Percentiles rank a stretch among this genome's conserved stretches.
These are phyloP conservation scores for Physaria fendleri DNA, from an alignment of 345 rosid genomes.

Conservation along the genomic window DNA sequence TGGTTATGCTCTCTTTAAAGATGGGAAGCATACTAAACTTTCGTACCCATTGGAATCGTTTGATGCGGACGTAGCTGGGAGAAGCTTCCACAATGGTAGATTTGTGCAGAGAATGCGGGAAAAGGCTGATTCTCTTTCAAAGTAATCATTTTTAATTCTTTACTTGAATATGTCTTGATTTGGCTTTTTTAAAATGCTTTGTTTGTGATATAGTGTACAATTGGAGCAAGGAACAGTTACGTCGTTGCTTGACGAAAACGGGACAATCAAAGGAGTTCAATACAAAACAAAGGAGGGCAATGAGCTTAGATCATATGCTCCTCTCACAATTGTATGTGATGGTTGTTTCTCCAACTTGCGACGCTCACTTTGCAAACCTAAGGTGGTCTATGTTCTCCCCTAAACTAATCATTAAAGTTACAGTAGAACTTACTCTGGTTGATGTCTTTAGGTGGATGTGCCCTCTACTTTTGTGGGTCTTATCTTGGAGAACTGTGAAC, in stretches of 20 bases:
- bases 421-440: background rate
- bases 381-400: slow-evolving; percentile 30
- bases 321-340: slow-evolving; percentile 52
- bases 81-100: slow-evolving; percentile 32
- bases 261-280: slow-evolving; percentile 42
- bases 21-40: slow-evolving; percentile 24
- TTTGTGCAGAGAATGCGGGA: slow-evolving; percentile 29
- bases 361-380: slow-evolving; percentile 45
- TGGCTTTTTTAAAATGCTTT: background rate
- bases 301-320: slow-evolving; percentile 36
- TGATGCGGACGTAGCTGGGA: slow-evolving; percentile 26
- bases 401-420: background rate
- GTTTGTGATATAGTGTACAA: slow-evolving; percentile 37
- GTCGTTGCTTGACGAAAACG: slow-evolving; percentile 41
- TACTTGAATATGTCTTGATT: background rate
- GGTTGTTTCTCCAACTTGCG: slow-evolving; percentile 40
- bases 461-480: slow-evolving; percentile 60
- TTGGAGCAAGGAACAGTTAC: slow-evolving; percentile 58
- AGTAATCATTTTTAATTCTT: slow-evolving; percentile 13
- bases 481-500: slow-evolving; percentile 53
- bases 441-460: slow-evolving; percentile 42
- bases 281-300: slow-evolving; percentile 38
- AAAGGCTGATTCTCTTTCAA: slow-evolving; percentile 30
- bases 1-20: slow-evolving; percentile 27
- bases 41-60: slow-evolving; percentile 26